A percentile compares a stretch with the other conserved stretches of the same genome.
Evolutionary conservation across 2,329 filamentous ascomycete species (phyloP).

Genomic region (Epichloe sp.): DNA sequence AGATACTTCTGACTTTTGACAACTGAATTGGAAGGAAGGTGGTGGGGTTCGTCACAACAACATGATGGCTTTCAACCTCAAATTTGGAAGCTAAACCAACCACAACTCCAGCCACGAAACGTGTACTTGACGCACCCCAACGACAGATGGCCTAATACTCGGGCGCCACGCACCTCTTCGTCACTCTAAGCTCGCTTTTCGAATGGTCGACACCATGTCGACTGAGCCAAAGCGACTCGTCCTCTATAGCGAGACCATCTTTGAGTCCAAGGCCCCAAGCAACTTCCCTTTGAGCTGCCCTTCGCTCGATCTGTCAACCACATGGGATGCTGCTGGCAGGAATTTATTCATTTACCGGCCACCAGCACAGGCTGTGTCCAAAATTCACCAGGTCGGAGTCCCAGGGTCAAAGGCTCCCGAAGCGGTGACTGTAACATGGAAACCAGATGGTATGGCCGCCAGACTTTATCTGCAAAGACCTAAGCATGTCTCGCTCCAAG

Average conservation of each 20-base stretch:
- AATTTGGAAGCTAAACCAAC: not conserved
- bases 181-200: not conserved
- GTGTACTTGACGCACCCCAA: not conserved
- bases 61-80: not conserved
- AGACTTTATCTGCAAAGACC: not conserved
- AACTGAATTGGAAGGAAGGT: not conserved
- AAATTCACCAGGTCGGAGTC: constrained; percentile 31
- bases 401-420: constrained; percentile 27
- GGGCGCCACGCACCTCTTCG: not conserved
- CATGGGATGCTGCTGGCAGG: constrained; percentile 52
- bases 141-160: not conserved
- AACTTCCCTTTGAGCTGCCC: constrained; percentile 64
- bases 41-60: not conserved
- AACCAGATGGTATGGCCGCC: constrained; percentile 49
- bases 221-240: constrained; percentile 22
- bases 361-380: constrained; percentile 54
- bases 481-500: not conserved
- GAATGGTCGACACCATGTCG: constrained; percentile 12
- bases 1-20: not conserved
- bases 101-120: not conserved
- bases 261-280: constrained; percentile 40
- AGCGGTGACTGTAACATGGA: constrained; percentile 46
- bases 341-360: constrained; percentile 66
- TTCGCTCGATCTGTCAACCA: constrained; percentile 68
- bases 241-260: constrained; percentile 43